Evolutionary conservation across 2,329 filamentous ascomycete species (phyloP), one percentile per base, ranked within the genome.

Genomic region (Ceratocystiopsis sp.): DNA sequence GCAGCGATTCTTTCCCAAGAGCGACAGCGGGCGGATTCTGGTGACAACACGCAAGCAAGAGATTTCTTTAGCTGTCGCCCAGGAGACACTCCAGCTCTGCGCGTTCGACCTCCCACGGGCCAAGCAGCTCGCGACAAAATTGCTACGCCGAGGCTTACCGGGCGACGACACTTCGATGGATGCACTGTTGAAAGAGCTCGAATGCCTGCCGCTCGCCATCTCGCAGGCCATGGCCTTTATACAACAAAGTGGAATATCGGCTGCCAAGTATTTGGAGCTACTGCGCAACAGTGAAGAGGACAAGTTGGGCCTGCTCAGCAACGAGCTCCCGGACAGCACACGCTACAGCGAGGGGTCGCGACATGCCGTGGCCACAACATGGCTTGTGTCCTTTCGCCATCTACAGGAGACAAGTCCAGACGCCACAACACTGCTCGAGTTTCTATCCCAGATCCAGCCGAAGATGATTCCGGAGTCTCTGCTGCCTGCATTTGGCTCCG

Each of bases 141-240:
- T 64, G 2, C 50, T 63, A 1, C 25, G 25, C 6, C 8, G 25
- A n/a, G 16, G 15, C 35, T 13, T 33, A 25, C 13, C 11, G 4
- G 41, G 12, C 15, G 38, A 34, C 16, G 41, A 38, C 21, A 36
- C 35, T n/a, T 33, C 36, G 11, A 9, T 42, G 14, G 41, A 42
- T 21, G 37, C 38, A 21, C 36, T 45, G 10, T 14, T 44, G 14
- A 18, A 48, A 5, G 48, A 59, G 40, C 57, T 68, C 12, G 53
- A 52, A 0, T 59, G 51, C 44, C 57, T 67, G 18, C 65, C 64
- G 0, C 51, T 63, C 9, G 61, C 59, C 1, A 65, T 64, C n/a
- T 49, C 50, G 1, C 57, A 65, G 51, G 59, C 63, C 2, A 54
- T 58, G 5, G 60, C 62, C 4, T 67, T 63, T 39, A 52, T 68